Evolutionary conservation across 2,329 filamentous ascomycete genomes (phyloP).

Genomic region (Cladosporium sp.): DNA sequence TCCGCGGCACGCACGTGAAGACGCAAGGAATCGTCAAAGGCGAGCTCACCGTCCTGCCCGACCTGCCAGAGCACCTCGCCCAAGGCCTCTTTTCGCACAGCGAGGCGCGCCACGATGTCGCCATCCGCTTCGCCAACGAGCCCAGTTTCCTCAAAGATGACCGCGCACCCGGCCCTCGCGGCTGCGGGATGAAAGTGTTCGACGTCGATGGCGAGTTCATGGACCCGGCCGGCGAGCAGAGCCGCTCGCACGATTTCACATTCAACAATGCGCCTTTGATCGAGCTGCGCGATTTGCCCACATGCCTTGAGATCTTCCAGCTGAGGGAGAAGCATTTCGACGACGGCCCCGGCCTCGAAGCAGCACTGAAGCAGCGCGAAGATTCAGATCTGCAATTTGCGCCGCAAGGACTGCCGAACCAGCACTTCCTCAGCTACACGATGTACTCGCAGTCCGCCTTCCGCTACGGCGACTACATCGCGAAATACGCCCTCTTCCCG

Average conservation of each 20-base stretch:
- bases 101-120: slow-evolving; percentile 15
- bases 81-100: slow-evolving; percentile 30
- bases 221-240: slow-evolving; percentile 12
- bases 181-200: slow-evolving; percentile 23
- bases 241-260: slow-evolving; percentile 28
- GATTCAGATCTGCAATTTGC: slow-evolving; percentile 29
- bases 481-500: slow-evolving; percentile 29
- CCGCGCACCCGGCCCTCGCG: slow-evolving; percentile 19
- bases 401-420: slow-evolving; percentile 31
- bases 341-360: slow-evolving; percentile 19
- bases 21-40: slow-evolving; percentile 23
- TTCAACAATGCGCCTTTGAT: slow-evolving; percentile 33
- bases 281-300: slow-evolving; percentile 30
- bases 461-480: slow-evolving; percentile 28
- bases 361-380: slow-evolving; percentile 27
- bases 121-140: slow-evolving; percentile 19
- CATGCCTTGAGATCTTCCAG: slow-evolving; percentile 31
- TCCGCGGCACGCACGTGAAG: slow-evolving; percentile 22
- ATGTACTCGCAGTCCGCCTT: slow-evolving; percentile 32
- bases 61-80: slow-evolving; percentile 21
- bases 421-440: slow-evolving; percentile 34
- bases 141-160: slow-evolving; percentile 20
- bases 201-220: slow-evolving; percentile 18
- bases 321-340: slow-evolving; percentile 29
- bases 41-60: slow-evolving; percentile 18